Evolutionary conservation across 2,329 filamentous ascomycete genomes (phyloP).

Genomic region (Phoma sp.): DNA sequence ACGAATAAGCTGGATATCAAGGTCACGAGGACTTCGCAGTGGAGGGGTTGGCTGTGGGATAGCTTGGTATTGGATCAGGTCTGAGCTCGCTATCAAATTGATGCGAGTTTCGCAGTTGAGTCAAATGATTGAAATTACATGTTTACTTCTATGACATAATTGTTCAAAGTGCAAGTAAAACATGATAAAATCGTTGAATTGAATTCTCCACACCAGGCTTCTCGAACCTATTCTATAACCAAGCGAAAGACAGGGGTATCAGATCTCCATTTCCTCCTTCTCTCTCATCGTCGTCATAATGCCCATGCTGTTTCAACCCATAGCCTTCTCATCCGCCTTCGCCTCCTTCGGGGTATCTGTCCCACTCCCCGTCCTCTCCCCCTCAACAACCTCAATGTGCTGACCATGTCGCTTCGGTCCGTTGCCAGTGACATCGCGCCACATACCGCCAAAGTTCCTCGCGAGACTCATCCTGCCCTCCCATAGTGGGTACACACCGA

Average conservation of each 20-base stretch:
- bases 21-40: slow-evolving; percentile 45
- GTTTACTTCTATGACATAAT: too few relatives aligned
- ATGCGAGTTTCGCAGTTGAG: too few relatives aligned
- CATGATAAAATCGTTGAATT: too few relatives aligned
- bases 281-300: not conserved
- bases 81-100: slow-evolving; percentile 1
- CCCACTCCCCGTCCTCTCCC: slow-evolving; percentile 25
- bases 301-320: slow-evolving; percentile 7
- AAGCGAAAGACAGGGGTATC: not conserved
- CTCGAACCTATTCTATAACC: too few relatives aligned
- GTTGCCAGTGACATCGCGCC: slow-evolving; percentile 36
- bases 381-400: slow-evolving; percentile 23
- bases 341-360: slow-evolving; percentile 32
- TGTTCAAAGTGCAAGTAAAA: too few relatives aligned
- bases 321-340: slow-evolving; percentile 16
- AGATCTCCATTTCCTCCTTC: not conserved
- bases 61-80: slow-evolving; percentile 48
- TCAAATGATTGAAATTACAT: too few relatives aligned
- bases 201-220: too few relatives aligned
- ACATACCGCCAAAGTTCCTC: slow-evolving; percentile 36
- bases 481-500: slow-evolving; percentile 81
- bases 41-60: slow-evolving; percentile 55
- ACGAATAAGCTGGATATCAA: slow-evolving; percentile 48
- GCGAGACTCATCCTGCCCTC: slow-evolving; percentile 59
- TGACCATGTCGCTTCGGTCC: slow-evolving; percentile 14